A percentile compares a stretch with the other conserved stretches of the same genome.
phyloP scores from a whole-genome alignment of 495 filamentous ascomycete species.

The Penicillium flavigenum region DNA sequence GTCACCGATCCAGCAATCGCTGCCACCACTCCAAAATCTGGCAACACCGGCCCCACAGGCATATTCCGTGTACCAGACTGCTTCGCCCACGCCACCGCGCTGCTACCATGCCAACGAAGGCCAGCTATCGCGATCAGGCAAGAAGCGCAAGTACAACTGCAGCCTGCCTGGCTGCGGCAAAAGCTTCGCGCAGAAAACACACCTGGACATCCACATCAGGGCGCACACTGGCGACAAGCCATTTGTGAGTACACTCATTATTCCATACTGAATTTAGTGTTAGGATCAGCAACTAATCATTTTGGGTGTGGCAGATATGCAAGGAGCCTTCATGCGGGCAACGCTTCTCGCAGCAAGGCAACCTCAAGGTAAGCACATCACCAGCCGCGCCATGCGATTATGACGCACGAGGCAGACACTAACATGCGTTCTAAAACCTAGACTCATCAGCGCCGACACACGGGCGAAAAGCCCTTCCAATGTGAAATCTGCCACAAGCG shows the following conservation, averaged over 20 bases:
- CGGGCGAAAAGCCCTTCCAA: conserved; percentile 80
- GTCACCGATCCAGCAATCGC: conserved; percentile 30
- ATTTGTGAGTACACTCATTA: conserved; percentile 61
- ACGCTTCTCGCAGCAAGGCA: conserved; percentile 84
- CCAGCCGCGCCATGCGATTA: not conserved
- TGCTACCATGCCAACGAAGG: conserved; percentile 31
- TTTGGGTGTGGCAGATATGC: conserved; percentile 56
- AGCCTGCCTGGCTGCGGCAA: conserved; percentile 73
- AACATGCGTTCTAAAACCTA: conserved; percentile 26
- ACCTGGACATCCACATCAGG: conserved; percentile 86
- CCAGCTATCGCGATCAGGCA: conserved; percentile 34
- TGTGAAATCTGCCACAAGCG: conserved; percentile 80
- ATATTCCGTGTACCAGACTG: conserved; percentile 32
- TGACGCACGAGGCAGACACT: not conserved
- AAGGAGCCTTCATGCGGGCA: conserved; percentile 72
- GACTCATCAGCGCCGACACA: conserved; percentile 85
- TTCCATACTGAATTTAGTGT: not conserved
- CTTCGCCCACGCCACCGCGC: conserved; percentile 22
- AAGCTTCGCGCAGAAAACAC: conserved; percentile 87
- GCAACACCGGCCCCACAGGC: conserved; percentile 24
- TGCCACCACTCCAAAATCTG: conserved; percentile 40
- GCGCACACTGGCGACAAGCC: conserved; percentile 90
- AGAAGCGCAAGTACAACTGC: conserved; percentile 66
- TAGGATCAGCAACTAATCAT: conserved; percentile 3
- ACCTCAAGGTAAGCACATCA: conserved; percentile 66